Evolutionary conservation across 2,329 filamentous ascomycete species (phyloP).

Genomic region (Penicillium thymicola): DNA sequence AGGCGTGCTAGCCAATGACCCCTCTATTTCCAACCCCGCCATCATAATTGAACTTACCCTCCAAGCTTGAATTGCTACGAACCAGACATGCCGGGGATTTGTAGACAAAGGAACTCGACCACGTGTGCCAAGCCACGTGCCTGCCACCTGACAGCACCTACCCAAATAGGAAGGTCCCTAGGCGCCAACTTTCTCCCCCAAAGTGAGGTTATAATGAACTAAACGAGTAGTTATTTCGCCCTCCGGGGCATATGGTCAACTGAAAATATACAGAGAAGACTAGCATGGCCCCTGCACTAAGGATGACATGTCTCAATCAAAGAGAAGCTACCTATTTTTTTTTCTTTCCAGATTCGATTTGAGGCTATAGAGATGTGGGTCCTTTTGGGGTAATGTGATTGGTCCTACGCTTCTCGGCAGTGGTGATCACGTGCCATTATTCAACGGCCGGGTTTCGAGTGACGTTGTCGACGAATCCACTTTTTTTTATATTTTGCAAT

Average conservation of each 20-base stretch:
- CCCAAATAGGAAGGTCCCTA: background rate
- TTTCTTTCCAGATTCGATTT: conserved; percentile 34
- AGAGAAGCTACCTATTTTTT: conserved; percentile 73
- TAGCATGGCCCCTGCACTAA: conserved; percentile 86
- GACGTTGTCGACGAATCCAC: background rate
- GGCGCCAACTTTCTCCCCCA: background rate
- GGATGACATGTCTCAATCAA: conserved; percentile 86
- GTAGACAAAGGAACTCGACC: background rate
- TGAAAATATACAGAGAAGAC: conserved; percentile 73
- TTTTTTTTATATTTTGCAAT: background rate
- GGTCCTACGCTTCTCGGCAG: background rate
- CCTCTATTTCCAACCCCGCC: background rate
- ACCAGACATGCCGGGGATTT: background rate
- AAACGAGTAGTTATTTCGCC: conserved; percentile 19
- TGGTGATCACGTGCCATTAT: accelerated
- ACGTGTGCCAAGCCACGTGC: background rate
- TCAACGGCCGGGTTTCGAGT: background rate
- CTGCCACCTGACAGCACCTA: background rate
- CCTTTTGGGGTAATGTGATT: background rate
- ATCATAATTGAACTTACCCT: background rate
- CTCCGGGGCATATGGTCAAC: conserved; percentile 59
- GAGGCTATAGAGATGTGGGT: background rate
- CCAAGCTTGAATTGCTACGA: background rate
- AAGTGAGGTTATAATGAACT: background rate
- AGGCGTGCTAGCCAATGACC: background rate